phyloP scores from a whole-genome alignment of 371 early-diverging fungal genomes.

The Lichtheimia ramosa region DNA sequence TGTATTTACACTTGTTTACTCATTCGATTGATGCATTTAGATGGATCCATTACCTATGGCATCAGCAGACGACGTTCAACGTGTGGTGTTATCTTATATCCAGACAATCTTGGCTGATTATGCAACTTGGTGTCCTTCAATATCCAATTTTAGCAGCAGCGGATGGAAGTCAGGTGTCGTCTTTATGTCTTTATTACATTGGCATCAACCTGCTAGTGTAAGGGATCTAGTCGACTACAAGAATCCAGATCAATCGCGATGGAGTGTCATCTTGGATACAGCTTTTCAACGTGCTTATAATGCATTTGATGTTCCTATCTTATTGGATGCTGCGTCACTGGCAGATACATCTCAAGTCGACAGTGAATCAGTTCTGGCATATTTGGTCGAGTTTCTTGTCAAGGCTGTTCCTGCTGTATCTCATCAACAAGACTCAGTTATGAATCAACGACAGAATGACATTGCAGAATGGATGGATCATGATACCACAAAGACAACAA shows the following conservation, averaged over 20 bases:
- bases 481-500: slow-evolving; percentile 3
- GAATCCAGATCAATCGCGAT: slow-evolving; percentile 5
- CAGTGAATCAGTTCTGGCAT: slow-evolving; percentile 19
- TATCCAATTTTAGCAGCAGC: slow-evolving; percentile 52
- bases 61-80: slow-evolving; percentile 39
- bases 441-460: slow-evolving; percentile 12
- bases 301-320: slow-evolving; percentile 20
- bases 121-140: slow-evolving; percentile 42
- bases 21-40: slow-evolving; percentile 1
- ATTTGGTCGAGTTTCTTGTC: slow-evolving; percentile 17
- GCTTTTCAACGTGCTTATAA: slow-evolving; percentile 26
- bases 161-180: slow-evolving; percentile 67
- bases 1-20: too few species aligned
- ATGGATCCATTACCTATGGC: slow-evolving; percentile 18
- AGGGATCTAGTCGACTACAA: slow-evolving; percentile 46
- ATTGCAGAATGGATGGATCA: slow-evolving; percentile 14
- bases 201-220: slow-evolving; percentile 58
- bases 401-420: slow-evolving; percentile 11
- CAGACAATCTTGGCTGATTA: slow-evolving; percentile 58
- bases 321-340: slow-evolving; percentile 17
- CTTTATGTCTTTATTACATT: slow-evolving; percentile 67
- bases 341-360: slow-evolving; percentile 17
- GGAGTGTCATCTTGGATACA: slow-evolving; percentile 13
- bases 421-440: slow-evolving; percentile 1
- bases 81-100: slow-evolving; percentile 62